Evolutionary conservation across 441 rosid genomes (phyloP).

Genomic region (Corymbia calophylla): DNA sequence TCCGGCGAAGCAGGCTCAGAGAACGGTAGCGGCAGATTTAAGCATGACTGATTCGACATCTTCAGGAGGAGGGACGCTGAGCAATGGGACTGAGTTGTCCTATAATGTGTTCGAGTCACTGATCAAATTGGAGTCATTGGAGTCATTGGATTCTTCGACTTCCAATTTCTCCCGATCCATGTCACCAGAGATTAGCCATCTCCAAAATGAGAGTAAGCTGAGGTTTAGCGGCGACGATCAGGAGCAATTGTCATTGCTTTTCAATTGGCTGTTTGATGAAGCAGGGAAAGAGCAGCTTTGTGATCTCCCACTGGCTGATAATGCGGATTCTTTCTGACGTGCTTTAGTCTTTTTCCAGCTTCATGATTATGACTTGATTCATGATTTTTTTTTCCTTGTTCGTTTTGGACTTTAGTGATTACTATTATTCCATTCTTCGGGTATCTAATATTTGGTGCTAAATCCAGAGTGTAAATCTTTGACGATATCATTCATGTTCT

Average conservation of each 20-base stretch:
- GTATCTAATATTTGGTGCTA: not conserved
- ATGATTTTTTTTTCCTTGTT: not conserved
- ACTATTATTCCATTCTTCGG: not conserved
- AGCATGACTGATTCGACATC: not conserved
- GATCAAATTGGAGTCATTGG: slow-evolving; percentile 39
- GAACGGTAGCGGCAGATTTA: not conserved
- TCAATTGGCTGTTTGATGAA: slow-evolving; percentile 76
- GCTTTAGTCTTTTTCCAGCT: not conserved
- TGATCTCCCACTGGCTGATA: slow-evolving; percentile 40
- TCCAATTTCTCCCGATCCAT: slow-evolving; percentile 41
- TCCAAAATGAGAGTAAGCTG: slow-evolving; percentile 52
- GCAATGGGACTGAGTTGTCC: slow-evolving; percentile 5
- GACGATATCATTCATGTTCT: not conserved
- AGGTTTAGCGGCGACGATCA: slow-evolving; percentile 12
- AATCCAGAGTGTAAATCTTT: not conserved
- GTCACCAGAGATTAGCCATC: slow-evolving; percentile 34
- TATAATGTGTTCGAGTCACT: slow-evolving; percentile 35
- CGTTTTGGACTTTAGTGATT: not conserved
- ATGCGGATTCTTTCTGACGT: slow-evolving; percentile 37
- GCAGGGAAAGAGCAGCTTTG: slow-evolving; percentile 35
- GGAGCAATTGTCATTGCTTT: slow-evolving; percentile 49
- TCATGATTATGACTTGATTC: not conserved
- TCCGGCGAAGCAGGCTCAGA: slow-evolving; percentile 16
- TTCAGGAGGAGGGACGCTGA: not conserved
- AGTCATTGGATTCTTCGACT: slow-evolving; percentile 43